phyloP scores from a whole-genome alignment of 257 asterid genomes.

The Solanum corneliomulleri region DNA sequence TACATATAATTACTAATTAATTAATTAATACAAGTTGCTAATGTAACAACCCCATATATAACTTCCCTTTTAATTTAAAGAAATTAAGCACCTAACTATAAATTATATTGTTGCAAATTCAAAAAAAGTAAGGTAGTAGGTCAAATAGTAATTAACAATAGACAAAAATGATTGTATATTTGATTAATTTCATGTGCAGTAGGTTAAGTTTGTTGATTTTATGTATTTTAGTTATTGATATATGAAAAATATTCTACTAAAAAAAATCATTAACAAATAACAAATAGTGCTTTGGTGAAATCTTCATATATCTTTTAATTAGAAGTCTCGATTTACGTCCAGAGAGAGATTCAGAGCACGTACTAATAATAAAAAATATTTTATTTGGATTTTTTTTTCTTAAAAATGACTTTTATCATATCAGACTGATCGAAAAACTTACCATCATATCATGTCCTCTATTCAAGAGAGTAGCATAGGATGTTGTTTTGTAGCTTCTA shows the following conservation, averaged over 20 bases:
- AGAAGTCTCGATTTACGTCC: background rate
- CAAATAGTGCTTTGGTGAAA: too few species aligned
- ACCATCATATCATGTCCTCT: slow-evolving; percentile 92
- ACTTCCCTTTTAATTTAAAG: background rate
- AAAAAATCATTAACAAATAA: background rate
- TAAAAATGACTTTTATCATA: background rate
- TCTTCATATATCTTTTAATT: background rate
- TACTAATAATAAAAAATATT: background rate
- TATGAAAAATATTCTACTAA: background rate
- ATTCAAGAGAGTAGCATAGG: slow-evolving; percentile 53
- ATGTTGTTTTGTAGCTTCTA: slow-evolving; percentile 28
- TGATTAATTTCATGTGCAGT: background rate
- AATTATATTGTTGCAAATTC: background rate
- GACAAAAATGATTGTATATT: background rate
- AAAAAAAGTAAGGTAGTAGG: background rate
- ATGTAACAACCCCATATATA: background rate
- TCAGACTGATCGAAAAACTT: background rate
- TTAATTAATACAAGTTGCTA: background rate
- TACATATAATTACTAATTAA: background rate
- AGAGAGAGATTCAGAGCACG: too few species aligned
- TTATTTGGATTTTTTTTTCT: too few species aligned
- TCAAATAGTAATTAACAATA: background rate
- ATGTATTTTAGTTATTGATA: background rate
- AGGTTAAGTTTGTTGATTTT: background rate
- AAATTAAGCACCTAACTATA: background rate